Evolutionary conservation across 1,139 yeast species (phyloP), one percentile per base, ranked within the genome.

Genomic region (Pichia inconspicua): DNA sequence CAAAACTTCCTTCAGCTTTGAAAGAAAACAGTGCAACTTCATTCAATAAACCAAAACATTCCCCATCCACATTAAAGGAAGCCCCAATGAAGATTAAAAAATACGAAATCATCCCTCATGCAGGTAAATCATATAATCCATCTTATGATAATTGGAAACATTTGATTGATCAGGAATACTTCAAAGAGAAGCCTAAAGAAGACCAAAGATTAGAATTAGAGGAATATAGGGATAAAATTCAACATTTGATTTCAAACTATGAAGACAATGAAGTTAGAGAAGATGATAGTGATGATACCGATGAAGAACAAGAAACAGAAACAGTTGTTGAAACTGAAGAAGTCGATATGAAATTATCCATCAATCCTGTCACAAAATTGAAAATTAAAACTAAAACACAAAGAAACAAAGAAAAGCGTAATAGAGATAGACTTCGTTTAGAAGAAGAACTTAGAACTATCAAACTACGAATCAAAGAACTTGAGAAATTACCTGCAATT

Each of bases 101-200:
- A 25, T 65, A 73, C 7, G 81, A 78, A 25, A 67, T 61, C 8
- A 52, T 81, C 7, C 88, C 92, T 19, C 84, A 82, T 58, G 92
- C 83, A 2, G 98, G 98, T 48, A 85, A 85, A 65, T 90, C 97
- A 3, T 92, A 92, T 63, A 92, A 92, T 63, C 98, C 98, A 35
- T 77, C 94, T 14, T 71, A 84, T 55, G 85, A 83, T 52, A 80
- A 87, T 35, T 92, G 98, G 98, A 79, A 80, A 59, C 70, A 69
- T 31, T 72, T 90, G 58, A 77, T 92, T 49, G 71, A 78, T 52
- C 71, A 73, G 51, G 97, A 89, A 66, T 83, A 75, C 58, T 73
- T 66, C 47, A 70, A 72, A 48, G 96, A 89, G 62, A 75, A 80
- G 58, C 72, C 76, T 48, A 77, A 76, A 51, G 97, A 88, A 57